Conservation (phyloP, 2,329 filamentous ascomycete species). For the Albophoma yamanashiensis region DNA sequence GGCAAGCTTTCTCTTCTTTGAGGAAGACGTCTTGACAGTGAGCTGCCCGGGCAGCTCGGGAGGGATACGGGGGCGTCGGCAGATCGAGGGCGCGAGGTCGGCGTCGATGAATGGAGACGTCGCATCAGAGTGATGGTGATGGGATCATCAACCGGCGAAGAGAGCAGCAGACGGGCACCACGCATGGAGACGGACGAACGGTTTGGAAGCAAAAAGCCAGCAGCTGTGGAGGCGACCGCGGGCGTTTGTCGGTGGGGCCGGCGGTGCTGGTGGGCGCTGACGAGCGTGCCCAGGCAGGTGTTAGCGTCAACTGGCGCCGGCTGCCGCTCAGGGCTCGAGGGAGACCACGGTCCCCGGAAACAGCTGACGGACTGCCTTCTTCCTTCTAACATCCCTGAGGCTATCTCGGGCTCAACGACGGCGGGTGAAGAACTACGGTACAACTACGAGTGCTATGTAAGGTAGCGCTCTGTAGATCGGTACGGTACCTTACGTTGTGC, state of each 20-base stretch:
- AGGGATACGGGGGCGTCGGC: slow-evolving; percentile 2
- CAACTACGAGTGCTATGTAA: no score
- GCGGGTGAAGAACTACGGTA: background rate
- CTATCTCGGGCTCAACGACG: background rate
- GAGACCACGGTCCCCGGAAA: no score
- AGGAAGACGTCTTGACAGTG: slow-evolving; percentile 61
- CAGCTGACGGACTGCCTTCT: no score
- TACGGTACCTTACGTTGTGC: no score
- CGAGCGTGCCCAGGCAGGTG: background rate
- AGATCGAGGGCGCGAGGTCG: background rate
- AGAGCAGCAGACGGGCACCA: slow-evolving; percentile 3
- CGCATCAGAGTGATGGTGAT: slow-evolving; percentile 1
- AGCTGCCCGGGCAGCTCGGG: slow-evolving; percentile 55
- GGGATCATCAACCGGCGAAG: slow-evolving; percentile 2
- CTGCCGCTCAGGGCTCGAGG: no score
- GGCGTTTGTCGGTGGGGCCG: background rate
- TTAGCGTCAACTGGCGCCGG: background rate
- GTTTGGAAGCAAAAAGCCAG: background rate
- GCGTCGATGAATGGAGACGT: background rate
- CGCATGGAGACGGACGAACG: slow-evolving; percentile 5
- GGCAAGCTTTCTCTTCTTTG: slow-evolving; percentile 61
- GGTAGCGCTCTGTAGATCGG: no score
- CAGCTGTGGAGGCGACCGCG: background rate
- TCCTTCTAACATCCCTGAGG: no score
- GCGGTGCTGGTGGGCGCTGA: background rate